phyloP scores from a whole-genome alignment of 1,284 basidiomycete species.

The Papiliotrema flavescens region DNA sequence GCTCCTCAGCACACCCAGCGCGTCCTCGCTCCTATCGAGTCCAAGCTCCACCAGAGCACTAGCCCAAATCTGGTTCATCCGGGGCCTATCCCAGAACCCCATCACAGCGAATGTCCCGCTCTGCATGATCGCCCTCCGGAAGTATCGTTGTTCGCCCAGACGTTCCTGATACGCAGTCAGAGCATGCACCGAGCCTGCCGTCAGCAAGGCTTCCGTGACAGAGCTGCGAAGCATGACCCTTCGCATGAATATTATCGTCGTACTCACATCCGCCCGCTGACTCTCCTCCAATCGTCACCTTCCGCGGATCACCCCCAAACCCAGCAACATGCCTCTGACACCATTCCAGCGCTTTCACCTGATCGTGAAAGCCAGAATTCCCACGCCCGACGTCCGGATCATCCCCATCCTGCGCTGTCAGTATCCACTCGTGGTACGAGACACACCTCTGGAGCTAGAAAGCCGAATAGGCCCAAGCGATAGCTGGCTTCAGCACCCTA shows the following conservation, averaged over 20 bases:
- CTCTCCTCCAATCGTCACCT: constrained; percentile 38
- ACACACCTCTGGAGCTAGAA: constrained; percentile 7
- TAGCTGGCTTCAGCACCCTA: constrained; percentile 6
- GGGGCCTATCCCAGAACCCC: constrained; percentile 5
- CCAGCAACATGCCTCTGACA: constrained; percentile 51
- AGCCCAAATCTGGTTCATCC: constrained; percentile 6
- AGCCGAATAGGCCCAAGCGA: constrained; percentile 12
- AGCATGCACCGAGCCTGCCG: constrained; percentile 9
- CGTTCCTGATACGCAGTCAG: constrained; percentile 4
- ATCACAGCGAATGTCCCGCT: constrained; percentile 13
- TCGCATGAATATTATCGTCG: neutral
- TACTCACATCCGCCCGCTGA: constrained; percentile 26
- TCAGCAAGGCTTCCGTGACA: neutral
- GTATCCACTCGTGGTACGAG: neutral
- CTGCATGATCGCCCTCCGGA: constrained; percentile 11
- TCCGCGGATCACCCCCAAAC: constrained; percentile 48
- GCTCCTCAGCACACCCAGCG: neutral
- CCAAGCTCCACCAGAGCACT: constrained; percentile 2
- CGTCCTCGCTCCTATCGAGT: neutral
- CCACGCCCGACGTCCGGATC: neutral
- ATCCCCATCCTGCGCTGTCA: neutral
- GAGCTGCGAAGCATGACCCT: neutral
- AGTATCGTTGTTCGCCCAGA: neutral
- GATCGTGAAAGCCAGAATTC: constrained; percentile 54
- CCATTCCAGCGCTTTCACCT: constrained; percentile 54